phyloP scores from a whole-genome alignment of 2,329 filamentous ascomycete species.

The Zymoseptoria passerinii region DNA sequence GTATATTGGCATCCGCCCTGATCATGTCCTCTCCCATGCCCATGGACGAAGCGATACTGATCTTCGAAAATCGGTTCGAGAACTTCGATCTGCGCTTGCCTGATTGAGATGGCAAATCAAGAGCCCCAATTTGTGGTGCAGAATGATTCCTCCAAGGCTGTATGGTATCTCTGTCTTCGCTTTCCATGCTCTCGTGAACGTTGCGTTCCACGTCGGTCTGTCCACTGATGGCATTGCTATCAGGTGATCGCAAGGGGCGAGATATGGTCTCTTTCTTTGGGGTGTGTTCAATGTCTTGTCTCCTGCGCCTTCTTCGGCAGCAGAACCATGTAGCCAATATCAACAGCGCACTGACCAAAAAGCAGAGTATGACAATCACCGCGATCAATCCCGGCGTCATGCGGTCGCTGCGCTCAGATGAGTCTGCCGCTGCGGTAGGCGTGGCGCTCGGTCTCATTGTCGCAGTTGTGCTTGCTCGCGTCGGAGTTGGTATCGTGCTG shows the following conservation, averaged over 20 bases:
- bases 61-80: slow-evolving; percentile 28
- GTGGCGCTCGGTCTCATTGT: slow-evolving; percentile 2
- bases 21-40: slow-evolving; percentile 33
- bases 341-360: slow-evolving; percentile 22
- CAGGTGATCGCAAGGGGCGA: slow-evolving; percentile 31
- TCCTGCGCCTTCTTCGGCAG: slow-evolving; percentile 17
- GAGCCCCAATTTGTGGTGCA: slow-evolving; percentile 32
- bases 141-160: slow-evolving; percentile 19
- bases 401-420: slow-evolving; percentile 2
- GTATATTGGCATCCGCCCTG: slow-evolving; percentile 32
- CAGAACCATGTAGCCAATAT: slow-evolving; percentile 21
- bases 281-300: slow-evolving; percentile 11
- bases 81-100: slow-evolving; percentile 19
- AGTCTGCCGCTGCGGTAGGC: neutral
- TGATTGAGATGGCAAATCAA: slow-evolving; percentile 26
- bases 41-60: slow-evolving; percentile 31
- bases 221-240: slow-evolving; percentile 22
- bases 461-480: slow-evolving; percentile 3
- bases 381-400: slow-evolving; percentile 24
- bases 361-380: slow-evolving; percentile 27
- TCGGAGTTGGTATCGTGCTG: slow-evolving; percentile 7
- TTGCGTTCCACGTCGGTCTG: slow-evolving; percentile 25
- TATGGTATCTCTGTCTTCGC: slow-evolving; percentile 4
- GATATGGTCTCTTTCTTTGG: slow-evolving; percentile 33
- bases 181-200: slow-evolving; percentile 31